Conservation (phyloP, 2,329 filamentous ascomycete genomes). For the Alternaria brassicae region DNA sequence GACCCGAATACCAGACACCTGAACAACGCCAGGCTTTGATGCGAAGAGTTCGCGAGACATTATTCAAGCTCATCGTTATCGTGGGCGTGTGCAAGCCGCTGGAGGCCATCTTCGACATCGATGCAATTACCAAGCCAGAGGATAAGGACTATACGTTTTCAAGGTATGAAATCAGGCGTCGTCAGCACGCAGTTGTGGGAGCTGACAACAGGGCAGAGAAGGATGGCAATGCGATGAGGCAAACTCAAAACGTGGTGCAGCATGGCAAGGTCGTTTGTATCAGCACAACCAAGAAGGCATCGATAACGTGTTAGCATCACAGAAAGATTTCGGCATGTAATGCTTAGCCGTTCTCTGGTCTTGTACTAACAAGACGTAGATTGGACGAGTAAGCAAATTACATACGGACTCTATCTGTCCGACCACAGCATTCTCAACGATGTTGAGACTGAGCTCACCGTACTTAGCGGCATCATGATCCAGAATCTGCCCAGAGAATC, state of each 20-base stretch:
- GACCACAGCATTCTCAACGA: conserved; percentile 63
- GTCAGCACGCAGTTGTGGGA: neutral
- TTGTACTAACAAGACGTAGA: conserved; percentile 31
- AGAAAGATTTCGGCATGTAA: conserved; percentile 54
- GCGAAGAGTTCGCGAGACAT: conserved; percentile 62
- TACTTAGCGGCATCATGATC: conserved; percentile 64
- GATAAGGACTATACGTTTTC: conserved; percentile 65
- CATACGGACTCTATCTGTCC: conserved; percentile 65
- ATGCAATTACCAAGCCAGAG: conserved; percentile 59
- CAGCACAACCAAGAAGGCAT: conserved; percentile 56
- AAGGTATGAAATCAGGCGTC: conserved; percentile 40
- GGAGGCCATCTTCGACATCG: conserved; percentile 66
- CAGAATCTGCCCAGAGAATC: conserved; percentile 63
- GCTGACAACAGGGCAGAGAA: conserved; percentile 46
- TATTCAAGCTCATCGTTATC: conserved; percentile 65
- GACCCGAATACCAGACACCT: conserved; percentile 56
- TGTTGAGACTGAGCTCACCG: conserved; percentile 63
- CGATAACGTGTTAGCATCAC: conserved; percentile 52
- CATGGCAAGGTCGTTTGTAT: conserved; percentile 66
- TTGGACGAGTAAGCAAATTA: conserved; percentile 63
- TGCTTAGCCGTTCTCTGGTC: neutral
- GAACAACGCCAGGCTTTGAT: conserved; percentile 58
- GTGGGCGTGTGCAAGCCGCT: conserved; percentile 70
- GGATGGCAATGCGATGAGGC: conserved; percentile 65
- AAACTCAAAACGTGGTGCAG: conserved; percentile 61